A percentile compares a stretch with the other conserved stretches of the same genome.
Conservation (phyloP, 169 alveolate species). For the Plasmodium billcollinsi region DNA sequence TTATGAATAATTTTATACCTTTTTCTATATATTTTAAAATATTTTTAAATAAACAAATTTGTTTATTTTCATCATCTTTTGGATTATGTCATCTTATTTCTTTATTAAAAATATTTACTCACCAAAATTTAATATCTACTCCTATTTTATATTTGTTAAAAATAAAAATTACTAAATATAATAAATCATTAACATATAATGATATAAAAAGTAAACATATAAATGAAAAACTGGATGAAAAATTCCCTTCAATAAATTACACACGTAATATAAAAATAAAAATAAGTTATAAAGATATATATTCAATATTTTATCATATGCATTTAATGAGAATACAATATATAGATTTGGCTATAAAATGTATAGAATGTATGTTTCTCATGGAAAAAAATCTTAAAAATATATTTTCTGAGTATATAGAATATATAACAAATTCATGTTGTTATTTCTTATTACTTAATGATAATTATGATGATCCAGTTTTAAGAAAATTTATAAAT, state of each 20-base stretch:
- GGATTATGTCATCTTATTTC: conserved; percentile 24
- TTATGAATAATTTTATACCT: conserved; percentile 31
- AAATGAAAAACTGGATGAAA: too few species aligned
- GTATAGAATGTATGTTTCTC: conserved; percentile 28
- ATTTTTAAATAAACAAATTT: conserved; percentile 44
- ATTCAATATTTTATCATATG: conserved; percentile 8
- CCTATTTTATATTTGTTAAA: conserved; percentile 55
- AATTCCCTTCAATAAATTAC: background rate
- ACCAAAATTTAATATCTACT: conserved; percentile 26
- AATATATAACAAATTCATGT: conserved; percentile 22
- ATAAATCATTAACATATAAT: background rate
- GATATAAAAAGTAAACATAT: background rate
- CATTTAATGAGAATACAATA: conserved; percentile 18
- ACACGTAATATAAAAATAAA: background rate
- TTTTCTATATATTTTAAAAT: conserved; percentile 41
- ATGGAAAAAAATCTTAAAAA: conserved; percentile 22
- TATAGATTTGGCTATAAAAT: conserved; percentile 1
- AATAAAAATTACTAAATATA: conserved; percentile 13
- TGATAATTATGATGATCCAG: conserved; percentile 15
- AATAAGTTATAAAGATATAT: conserved; percentile 15
- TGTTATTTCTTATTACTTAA: conserved; percentile 43
- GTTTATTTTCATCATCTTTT: conserved; percentile 37
- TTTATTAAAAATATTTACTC: conserved; percentile 36
- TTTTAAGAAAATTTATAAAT: background rate
- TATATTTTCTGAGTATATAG: conserved; percentile 3